phyloP scores from a whole-genome alignment of 768 basidiomycete species.

The Amanita phalloides region DNA sequence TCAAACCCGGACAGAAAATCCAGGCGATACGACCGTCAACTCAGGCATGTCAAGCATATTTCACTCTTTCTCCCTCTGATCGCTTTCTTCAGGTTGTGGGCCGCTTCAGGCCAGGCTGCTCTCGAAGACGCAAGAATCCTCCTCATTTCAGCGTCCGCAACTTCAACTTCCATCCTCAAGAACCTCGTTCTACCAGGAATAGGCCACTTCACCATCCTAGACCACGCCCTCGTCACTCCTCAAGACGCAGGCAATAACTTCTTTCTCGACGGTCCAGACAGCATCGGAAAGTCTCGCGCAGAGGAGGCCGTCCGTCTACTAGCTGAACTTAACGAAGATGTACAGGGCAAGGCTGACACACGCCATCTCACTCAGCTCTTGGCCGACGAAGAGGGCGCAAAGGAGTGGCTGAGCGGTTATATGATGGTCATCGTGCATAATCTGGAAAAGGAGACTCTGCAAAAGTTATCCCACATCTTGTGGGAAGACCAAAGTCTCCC shows the following conservation, averaged over 20 bases:
- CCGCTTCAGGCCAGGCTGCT: conserved; percentile 80
- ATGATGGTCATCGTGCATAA: conserved; percentile 84
- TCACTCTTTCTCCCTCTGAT: neutral
- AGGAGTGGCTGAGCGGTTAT: conserved; percentile 33
- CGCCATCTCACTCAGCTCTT: conserved; percentile 49
- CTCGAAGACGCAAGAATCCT: conserved; percentile 80
- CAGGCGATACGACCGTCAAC: conserved; percentile 89
- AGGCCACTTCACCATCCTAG: conserved; percentile 91
- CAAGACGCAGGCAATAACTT: conserved; percentile 94
- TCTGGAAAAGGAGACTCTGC: conserved; percentile 42
- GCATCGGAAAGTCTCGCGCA: conserved; percentile 73
- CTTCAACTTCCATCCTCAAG: conserved; percentile 85
- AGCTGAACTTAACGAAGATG: conserved; percentile 80
- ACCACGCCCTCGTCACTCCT: conserved; percentile 44
- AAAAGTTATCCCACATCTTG: conserved; percentile 50
- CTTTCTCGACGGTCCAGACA: conserved; percentile 71
- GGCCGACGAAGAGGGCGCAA: conserved; percentile 23
- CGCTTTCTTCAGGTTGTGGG: conserved; percentile 63
- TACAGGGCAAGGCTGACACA: conserved; percentile 56
- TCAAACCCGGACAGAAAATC: conserved; percentile 63
- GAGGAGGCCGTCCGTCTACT: conserved; percentile 69
- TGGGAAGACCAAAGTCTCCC: conserved; percentile 54
- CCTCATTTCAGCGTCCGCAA: conserved; percentile 71
- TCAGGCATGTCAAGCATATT: conserved; percentile 40
- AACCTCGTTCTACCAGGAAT: conserved; percentile 95